Evolutionary conservation across 768 basidiomycete genomes (phyloP).

Genomic region (Tylopilus sp.): DNA sequence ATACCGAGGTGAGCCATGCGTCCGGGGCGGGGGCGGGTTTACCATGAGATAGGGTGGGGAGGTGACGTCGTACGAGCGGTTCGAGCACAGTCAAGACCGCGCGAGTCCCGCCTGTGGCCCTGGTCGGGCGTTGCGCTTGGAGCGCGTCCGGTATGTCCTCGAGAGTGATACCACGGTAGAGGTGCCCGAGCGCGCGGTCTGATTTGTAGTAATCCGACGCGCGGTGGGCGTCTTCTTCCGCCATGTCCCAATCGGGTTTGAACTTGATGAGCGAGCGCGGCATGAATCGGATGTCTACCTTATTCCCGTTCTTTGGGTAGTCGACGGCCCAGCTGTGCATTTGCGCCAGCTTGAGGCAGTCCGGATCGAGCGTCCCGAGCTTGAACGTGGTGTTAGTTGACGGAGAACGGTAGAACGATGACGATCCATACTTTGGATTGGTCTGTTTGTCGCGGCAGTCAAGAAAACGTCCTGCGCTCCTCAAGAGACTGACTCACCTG

Average conservation of each 20-base stretch:
- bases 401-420: not conserved
- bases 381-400: slow-evolving; percentile 25
- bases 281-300: slow-evolving; percentile 49
- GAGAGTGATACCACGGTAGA: slow-evolving; percentile 62
- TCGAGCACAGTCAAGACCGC: slow-evolving; percentile 21
- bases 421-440: slow-evolving; percentile 55
- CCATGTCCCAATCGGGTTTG: slow-evolving; percentile 81
- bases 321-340: slow-evolving; percentile 65
- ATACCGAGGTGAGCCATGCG: no score
- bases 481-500: slow-evolving; percentile 42
- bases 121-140: no score
- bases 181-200: slow-evolving; percentile 61
- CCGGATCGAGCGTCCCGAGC: slow-evolving; percentile 57
- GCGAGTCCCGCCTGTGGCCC: no score
- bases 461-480: not conserved
- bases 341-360: slow-evolving; percentile 55
- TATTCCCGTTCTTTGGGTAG: slow-evolving; percentile 71
- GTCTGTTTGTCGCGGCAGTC: slow-evolving; percentile 40
- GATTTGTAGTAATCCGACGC: slow-evolving; percentile 71
- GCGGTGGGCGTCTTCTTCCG: slow-evolving; percentile 51
- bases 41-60: slow-evolving; percentile 1
- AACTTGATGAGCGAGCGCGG: slow-evolving; percentile 55
- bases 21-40: no score
- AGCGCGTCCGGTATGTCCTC: slow-evolving; percentile 37
- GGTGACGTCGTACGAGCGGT: slow-evolving; percentile 20